These are phyloP conservation scores for Plantago elongata DNA, from an alignment of 257 asterid genomes.

Conservation along the genomic window DNA sequence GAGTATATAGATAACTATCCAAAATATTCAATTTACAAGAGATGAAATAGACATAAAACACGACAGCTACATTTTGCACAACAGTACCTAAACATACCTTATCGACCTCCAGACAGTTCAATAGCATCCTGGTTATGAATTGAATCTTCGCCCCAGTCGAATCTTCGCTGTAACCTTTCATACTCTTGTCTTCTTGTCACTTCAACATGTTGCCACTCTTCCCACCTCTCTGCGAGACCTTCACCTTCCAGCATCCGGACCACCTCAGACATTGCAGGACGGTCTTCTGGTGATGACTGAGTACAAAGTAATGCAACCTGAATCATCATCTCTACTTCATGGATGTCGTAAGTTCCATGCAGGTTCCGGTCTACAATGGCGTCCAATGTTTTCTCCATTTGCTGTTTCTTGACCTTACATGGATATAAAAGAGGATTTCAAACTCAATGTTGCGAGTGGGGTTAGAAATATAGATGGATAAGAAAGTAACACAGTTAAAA, in stretches of 20 bases:
- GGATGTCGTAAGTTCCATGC: conserved; percentile 37
- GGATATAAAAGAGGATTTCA: conserved; percentile 1
- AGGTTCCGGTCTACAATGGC: conserved; percentile 82
- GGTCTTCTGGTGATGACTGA: conserved; percentile 83
- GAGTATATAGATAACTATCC: no score
- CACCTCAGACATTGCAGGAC: conserved; percentile 95
- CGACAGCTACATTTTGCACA: background rate
- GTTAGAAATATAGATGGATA: background rate
- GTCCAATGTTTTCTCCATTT: conserved; percentile 67
- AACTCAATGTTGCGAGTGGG: background rate
- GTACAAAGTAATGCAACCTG: conserved; percentile 92
- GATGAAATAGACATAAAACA: no score
- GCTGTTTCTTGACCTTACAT: conserved; percentile 72
- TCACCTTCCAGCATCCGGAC: conserved; percentile 95
- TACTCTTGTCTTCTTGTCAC: conserved; percentile 63
- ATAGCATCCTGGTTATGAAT: conserved; percentile 67
- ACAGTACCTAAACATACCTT: conserved; percentile 17
- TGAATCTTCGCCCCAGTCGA: conserved; percentile 86
- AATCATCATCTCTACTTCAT: conserved; percentile 93
- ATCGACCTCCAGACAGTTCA: conserved; percentile 83
- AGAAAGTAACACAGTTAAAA: background rate
- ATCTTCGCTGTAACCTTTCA: conserved; percentile 70
- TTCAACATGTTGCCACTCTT: conserved; percentile 81
- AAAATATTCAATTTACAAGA: no score
- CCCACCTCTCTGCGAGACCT: conserved; percentile 91